Percentiles rank a stretch among this genome's conserved stretches.
These are phyloP conservation scores for Mimosa bimucronata DNA, from an alignment of 306 rosid genomes.

Conservation along the genomic window DNA sequence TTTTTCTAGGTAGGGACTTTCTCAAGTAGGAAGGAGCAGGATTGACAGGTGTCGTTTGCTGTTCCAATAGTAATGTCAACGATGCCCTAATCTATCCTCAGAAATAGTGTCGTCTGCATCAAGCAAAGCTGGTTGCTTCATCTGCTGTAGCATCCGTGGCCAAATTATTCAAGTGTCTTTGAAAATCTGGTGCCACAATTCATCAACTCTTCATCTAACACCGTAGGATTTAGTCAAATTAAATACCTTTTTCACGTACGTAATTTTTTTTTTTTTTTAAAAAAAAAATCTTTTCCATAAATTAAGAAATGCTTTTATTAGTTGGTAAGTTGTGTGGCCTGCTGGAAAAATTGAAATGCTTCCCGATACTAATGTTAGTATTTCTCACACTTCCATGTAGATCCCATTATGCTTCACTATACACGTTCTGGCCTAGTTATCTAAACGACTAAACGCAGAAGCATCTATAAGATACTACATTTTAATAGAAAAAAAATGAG, in stretches of 20 bases:
- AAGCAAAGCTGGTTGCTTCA: slow-evolving; percentile 42
- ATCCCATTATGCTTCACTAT: slow-evolving; percentile 1
- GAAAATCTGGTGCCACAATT: slow-evolving; percentile 63
- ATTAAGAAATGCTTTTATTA: background rate
- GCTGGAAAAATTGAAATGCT: slow-evolving; percentile 14
- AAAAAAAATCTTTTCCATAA: too few relatives aligned
- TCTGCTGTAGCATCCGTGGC: slow-evolving; percentile 34
- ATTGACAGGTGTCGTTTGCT: slow-evolving; percentile 46
- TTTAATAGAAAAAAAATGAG: background rate
- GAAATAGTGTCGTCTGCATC: slow-evolving; percentile 38
- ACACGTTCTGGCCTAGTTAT: background rate
- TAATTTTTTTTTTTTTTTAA: background rate
- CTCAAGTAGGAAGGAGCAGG: background rate
- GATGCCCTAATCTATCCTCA: slow-evolving; percentile 31
- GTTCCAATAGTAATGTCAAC: slow-evolving; percentile 54
- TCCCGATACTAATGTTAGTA: slow-evolving; percentile 33
- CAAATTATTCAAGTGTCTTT: slow-evolving; percentile 46
- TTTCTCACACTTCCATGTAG: slow-evolving; percentile 12
- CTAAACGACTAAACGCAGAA: background rate
- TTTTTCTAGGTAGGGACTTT: slow-evolving; percentile 36
- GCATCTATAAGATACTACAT: background rate
- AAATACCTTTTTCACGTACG: background rate
- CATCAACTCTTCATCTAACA: slow-evolving; percentile 87
- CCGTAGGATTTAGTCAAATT: slow-evolving; percentile 39
- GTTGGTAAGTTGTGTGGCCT: background rate